phyloP scores from a whole-genome alignment of 805 yeast species.

The Clavispora vitiphila region DNA sequence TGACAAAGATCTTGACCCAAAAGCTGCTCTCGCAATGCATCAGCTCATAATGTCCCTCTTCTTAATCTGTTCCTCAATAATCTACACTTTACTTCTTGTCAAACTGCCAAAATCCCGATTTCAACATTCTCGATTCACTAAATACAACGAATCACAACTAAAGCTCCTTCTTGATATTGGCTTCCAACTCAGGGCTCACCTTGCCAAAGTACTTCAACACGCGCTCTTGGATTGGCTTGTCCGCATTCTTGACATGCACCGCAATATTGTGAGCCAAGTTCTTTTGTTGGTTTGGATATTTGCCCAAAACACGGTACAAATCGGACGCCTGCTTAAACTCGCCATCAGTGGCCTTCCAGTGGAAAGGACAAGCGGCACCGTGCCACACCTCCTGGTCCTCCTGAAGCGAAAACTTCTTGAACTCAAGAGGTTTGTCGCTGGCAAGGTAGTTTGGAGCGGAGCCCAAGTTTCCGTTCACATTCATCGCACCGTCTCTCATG shows the following conservation, averaged over 20 bases:
- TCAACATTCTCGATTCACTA: not conserved
- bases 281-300: slow-evolving; percentile 75
- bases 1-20: too few species aligned
- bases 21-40: too few species aligned
- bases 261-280: slow-evolving; percentile 82
- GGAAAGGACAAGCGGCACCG: slow-evolving; percentile 80
- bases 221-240: slow-evolving; percentile 69
- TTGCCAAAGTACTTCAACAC: slow-evolving; percentile 72
- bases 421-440: slow-evolving; percentile 49
- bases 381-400: slow-evolving; percentile 75
- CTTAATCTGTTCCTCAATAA: too few species aligned
- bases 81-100: too few species aligned
- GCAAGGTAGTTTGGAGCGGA: slow-evolving; percentile 69
- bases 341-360: slow-evolving; percentile 72
- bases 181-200: slow-evolving; percentile 67
- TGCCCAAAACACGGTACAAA: slow-evolving; percentile 75
- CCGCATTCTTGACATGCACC: slow-evolving; percentile 65
- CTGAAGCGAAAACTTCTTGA: slow-evolving; percentile 43
- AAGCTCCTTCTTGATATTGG: slow-evolving; percentile 63
- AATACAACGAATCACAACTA: too few species aligned
- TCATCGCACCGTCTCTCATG: slow-evolving; percentile 79
- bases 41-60: too few species aligned
- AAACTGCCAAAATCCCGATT: too few species aligned
- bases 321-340: slow-evolving; percentile 77
- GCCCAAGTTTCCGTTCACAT: slow-evolving; percentile 60